Conservation (phyloP, 192 early-diverging fungal genomes). For the Mycoemilia scoparia region DNA sequence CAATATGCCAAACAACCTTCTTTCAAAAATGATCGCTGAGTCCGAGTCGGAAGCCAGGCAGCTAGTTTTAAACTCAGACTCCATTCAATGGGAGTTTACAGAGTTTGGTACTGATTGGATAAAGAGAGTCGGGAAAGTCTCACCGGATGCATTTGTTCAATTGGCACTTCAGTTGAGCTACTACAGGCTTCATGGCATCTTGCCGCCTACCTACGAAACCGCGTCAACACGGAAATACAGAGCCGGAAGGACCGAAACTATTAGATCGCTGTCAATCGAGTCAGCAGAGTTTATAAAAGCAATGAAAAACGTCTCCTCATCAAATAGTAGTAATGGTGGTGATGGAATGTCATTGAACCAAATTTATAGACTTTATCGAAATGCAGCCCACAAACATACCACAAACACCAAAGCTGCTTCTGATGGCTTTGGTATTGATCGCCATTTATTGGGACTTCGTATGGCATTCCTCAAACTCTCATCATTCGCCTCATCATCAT, state of each 20-base stretch:
- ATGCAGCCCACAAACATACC: conserved; percentile 60
- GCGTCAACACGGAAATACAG: conserved; percentile 59
- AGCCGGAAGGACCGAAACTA: conserved; percentile 76
- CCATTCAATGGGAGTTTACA: conserved; percentile 39
- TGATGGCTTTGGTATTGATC: conserved; percentile 63
- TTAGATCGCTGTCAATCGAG: conserved; percentile 57
- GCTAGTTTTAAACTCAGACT: conserved; percentile 39
- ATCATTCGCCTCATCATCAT: no score
- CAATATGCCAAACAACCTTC: conserved; percentile 10
- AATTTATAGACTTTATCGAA: conserved; percentile 33
- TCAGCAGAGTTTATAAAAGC: conserved; percentile 46
- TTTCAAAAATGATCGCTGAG: conserved; percentile 12
- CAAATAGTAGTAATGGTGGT: no score
- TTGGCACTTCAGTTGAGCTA: conserved; percentile 74
- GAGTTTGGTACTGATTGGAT: conserved; percentile 59
- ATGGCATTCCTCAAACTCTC: conserved; percentile 35
- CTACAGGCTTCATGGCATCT: conserved; percentile 44
- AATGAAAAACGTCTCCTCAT: no score
- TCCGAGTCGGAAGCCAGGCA: conserved; percentile 34
- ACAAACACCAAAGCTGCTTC: conserved; percentile 43
- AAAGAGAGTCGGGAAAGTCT: conserved; percentile 43
- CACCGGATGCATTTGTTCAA: conserved; percentile 74
- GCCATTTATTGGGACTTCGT: conserved; percentile 66
- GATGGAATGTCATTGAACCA: conserved; percentile 4
- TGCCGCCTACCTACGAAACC: conserved; percentile 70